Conservation (phyloP, 208 protist genomes). For the Strigomonas culicis region DNA sequence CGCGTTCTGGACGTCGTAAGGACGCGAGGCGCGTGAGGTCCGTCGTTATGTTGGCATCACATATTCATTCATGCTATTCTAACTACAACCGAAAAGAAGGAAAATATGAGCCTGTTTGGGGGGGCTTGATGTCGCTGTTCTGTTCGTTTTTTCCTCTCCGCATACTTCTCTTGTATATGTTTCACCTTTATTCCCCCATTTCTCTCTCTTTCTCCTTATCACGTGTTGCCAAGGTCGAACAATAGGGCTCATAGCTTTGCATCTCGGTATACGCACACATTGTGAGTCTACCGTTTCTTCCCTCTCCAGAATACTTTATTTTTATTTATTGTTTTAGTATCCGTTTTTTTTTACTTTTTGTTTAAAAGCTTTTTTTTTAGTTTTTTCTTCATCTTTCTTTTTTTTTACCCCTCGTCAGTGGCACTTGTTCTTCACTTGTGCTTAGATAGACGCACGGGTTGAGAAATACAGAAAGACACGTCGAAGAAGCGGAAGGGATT, state of each 20-base stretch:
- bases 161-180: not conserved
- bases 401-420: not conserved
- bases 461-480: conserved; percentile 1
- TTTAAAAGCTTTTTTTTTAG: conserved; percentile 7
- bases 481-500: not conserved
- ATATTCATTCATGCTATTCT: not conserved
- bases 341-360: conserved; percentile 13
- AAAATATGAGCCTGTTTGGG: no score
- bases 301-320: not conserved
- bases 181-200: not conserved
- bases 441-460: not conserved
- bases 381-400: conserved; percentile 5
- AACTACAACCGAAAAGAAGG: not conserved
- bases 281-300: not conserved
- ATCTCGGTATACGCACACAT: not conserved
- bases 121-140: no score
- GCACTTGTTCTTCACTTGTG: not conserved
- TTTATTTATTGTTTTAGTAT: conserved; percentile 3
- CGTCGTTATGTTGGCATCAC: not conserved
- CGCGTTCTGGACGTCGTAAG: conserved; percentile 33
- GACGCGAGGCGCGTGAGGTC: not conserved
- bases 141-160: not conserved
- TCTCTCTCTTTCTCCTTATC: conserved; percentile 1
- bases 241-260: no score
- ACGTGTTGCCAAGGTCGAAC: no score